Evolutionary conservation across 306 rosid genomes (phyloP), one percentile per base, ranked within the genome.

Genomic region (Prunus salicina): DNA sequence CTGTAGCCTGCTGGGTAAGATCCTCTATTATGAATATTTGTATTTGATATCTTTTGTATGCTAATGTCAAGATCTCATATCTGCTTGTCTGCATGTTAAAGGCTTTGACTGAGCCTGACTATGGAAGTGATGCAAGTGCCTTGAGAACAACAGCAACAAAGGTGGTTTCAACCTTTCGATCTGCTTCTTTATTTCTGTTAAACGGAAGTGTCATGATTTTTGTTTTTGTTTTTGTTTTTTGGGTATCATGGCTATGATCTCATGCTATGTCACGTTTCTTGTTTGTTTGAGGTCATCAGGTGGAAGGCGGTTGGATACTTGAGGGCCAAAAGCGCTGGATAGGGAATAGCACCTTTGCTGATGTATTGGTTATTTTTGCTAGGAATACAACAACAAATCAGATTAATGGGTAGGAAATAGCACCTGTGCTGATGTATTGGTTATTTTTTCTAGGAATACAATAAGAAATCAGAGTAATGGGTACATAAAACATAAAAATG

Each of bases 311-410:
- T 79, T 93, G 97, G 97, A 76, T 91, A 64, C 87, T 91, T 73
- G 93, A 91, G 45, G 98, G 97, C 71, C 95, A 87, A 82, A 91
- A 93, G 81, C 82, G 97, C 46, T 93, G 98, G 97, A 91, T 93
- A 70, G 98, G 97, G 70, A 93, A 93, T 82, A 85, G 92, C 83
- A 93, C 97, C 25, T 93, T 93, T 79, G 96, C 98, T 67, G 96
- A 89, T 87, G 38, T 93, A 71, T 76, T 93, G 83, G 73, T 93
- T 82, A 72, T 93, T 71, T 93, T 89, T 71, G 96, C 97, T 2
- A 76, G 97, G 83, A 93, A 91, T 87, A 87, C 88, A 71, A 55
- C 90, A 60, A 89, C 92, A 28, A 89, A 88, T 86, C 90, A 91
- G 85, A 89, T 91, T 74, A 93, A 91, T 80, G 97, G 97, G 43